phyloP scores from a whole-genome alignment of 805 yeast genomes.

The Yamadazyma sp. region DNA sequence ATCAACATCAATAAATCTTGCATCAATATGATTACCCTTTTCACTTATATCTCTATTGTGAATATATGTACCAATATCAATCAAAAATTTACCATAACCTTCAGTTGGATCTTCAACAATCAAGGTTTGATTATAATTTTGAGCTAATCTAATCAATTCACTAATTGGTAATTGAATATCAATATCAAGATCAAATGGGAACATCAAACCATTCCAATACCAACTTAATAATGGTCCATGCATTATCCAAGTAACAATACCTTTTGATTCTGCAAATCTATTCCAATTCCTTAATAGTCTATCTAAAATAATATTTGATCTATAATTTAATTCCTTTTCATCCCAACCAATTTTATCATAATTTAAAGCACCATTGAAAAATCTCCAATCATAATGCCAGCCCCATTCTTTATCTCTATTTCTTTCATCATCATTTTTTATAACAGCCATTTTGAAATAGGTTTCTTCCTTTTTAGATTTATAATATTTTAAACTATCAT shows the following conservation, averaged over 20 bases:
- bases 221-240: conserved; percentile 28
- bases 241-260: conserved; percentile 24
- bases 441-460: conserved; percentile 35
- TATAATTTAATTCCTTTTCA: conserved; percentile 19
- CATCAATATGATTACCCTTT: conserved; percentile 27
- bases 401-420: conserved; percentile 40
- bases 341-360: conserved; percentile 32
- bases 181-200: conserved; percentile 27
- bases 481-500: conserved; percentile 19
- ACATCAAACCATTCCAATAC: conserved; percentile 30
- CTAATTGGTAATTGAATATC: conserved; percentile 27
- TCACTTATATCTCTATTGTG: conserved; percentile 22
- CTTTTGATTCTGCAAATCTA: conserved; percentile 21
- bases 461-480: conserved; percentile 22
- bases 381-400: conserved; percentile 59
- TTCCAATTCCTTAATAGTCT: conserved; percentile 25
- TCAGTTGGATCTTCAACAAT: conserved; percentile 30
- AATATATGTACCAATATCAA: conserved; percentile 28
- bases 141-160: conserved; percentile 20
- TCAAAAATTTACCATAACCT: conserved; percentile 23
- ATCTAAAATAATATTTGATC: conserved; percentile 20
- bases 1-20: conserved; percentile 56
- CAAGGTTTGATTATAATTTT: conserved; percentile 23
- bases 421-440: conserved; percentile 25
- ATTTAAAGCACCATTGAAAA: conserved; percentile 55